Base-by-base conservation (phyloP, 2,329 filamentous ascomycete species). In the Zymoseptoria tritici region DNA sequence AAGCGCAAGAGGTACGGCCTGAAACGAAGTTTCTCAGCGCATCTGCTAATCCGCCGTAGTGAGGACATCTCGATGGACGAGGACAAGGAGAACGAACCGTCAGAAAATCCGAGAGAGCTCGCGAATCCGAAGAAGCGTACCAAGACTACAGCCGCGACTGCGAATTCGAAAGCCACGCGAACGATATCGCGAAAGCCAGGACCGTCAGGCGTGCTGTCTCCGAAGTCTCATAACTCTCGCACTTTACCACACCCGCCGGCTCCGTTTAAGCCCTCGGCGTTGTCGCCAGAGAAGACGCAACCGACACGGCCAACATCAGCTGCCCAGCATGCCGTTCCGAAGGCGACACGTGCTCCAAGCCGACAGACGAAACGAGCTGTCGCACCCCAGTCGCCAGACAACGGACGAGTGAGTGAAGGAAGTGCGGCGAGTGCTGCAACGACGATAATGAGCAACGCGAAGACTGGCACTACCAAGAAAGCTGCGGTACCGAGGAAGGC, bases 191-290 rank as follows among this genome's bases (percentile, higher is more conserved):
- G 70, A 42, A 72, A 73, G 66, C 64, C 67, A 22, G 65, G 61
- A 11, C 66, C 67, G 6, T 57, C 80, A 55, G 81, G 88, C 72
- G 82, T 95, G 46, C 80, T 96, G 2, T 96, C 91, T 1, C 91
- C 91, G 1, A 88, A 89, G 56, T 92, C 90, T 0, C 87, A 88
- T 60, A 96, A 96, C 71, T 88, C 89, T 5, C 85, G 89, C 56
- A 81, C 88, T 16, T 77, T 83, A 21, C 83, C 83, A 20, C 82
- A 84, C 54, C 83, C 81, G 1, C 81, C 81, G 1, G 60, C 65
- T 6, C 50, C 68, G n/a, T 57, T 65, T 26, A 67, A 67, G 56
- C 58, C 61, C 2, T 60, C 60, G 16, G 57, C 50, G 5, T 46
- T 59, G 1, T 83, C 84, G n/a, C 81, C 83, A 13, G 73, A 76